Base-by-base conservation (phyloP, 805 yeast species). In the Millerozyma miso region DNA sequence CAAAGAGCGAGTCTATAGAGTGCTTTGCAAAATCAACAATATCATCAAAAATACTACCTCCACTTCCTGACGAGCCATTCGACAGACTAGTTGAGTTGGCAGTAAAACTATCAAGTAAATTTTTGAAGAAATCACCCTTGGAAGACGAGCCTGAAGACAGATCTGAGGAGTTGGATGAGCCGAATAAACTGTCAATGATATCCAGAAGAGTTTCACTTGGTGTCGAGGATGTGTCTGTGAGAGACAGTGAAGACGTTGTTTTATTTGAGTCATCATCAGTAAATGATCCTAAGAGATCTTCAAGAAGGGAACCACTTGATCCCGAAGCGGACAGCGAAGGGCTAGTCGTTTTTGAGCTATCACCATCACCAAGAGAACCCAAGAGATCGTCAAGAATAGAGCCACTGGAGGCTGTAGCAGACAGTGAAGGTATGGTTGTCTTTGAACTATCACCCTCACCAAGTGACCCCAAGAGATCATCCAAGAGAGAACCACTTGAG, bases 141-240 rank as follows among this genome's bases (percentile, higher is more conserved):
- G 42, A 33, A 16, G 32, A 15, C 3, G 33, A 23, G 23, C 34
- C 19, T n/a, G 40, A 17, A 19, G 41, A 26, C n/a, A 41, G 35
- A 19, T 16, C 16, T n/a, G 51, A 37, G 15, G 49, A 17, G 17
- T 43, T 41, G 34, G 52, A 19, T 20, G 19, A 19, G 13, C 40
- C 40, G 16, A 37, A 23, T 33, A 37, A 37, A 19, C 32, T 19
- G 26, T 37, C 39, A 15, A 44, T 37, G n/a, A 41, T 32, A 14
- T 38, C 45, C 33, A 33, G 38, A 7, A 36, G 13, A 31, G 33
- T 26, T 10, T 31, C 19, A 13, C 31, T 18, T n/a, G 19, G 34
- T 8, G 29, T 37, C 18, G 47, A 19, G 17, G 38, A 23, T 17
- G 42, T 16, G 12, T 44, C 20, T 20, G 48, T n/a, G 10, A 10